Percentiles rank a stretch among this genome's conserved stretches.
phyloP scores from a whole-genome alignment of 2,329 filamentous ascomycete species.

The Leptographium radiaticola region DNA sequence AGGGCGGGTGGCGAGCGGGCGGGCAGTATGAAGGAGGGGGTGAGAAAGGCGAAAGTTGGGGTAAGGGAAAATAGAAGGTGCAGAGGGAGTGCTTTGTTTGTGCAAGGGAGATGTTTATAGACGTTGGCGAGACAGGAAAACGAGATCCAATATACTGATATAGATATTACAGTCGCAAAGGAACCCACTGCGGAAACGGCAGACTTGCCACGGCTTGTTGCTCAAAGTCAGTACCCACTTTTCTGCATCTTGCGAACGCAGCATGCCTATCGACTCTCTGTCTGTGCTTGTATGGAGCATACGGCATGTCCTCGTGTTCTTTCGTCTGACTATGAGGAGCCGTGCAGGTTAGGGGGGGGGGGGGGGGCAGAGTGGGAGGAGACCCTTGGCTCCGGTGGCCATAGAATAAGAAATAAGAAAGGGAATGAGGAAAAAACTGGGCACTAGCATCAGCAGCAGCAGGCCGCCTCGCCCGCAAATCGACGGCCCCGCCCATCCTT shows the following conservation, averaged over 20 bases:
- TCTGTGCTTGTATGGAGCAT: not conserved
- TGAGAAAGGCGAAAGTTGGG: not conserved
- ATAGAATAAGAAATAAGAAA: not conserved
- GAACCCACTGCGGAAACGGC: conserved; percentile 1
- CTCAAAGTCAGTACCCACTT: not conserved
- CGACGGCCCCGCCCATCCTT: not conserved
- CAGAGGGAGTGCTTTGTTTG: not conserved
- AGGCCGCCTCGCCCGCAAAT: not conserved
- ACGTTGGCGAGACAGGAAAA: conserved; percentile 1
- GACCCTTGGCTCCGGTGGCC: not conserved
- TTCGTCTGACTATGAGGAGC: not conserved
- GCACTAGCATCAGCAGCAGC: not conserved
- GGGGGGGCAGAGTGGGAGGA: not conserved
- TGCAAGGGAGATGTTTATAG: not conserved
- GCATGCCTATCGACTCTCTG: not conserved
- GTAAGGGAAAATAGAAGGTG: not conserved
- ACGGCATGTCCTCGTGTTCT: not conserved
- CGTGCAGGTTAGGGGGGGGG: not conserved
- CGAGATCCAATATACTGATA: not conserved
- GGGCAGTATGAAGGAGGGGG: not conserved
- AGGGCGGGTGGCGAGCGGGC: too few species aligned
- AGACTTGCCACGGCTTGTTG: not conserved
- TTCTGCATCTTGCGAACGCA: not conserved
- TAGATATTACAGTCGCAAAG: not conserved
- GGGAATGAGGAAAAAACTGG: not conserved